Base-by-base conservation (phyloP, 495 filamentous ascomycete species). In the Penicillium lividum region DNA sequence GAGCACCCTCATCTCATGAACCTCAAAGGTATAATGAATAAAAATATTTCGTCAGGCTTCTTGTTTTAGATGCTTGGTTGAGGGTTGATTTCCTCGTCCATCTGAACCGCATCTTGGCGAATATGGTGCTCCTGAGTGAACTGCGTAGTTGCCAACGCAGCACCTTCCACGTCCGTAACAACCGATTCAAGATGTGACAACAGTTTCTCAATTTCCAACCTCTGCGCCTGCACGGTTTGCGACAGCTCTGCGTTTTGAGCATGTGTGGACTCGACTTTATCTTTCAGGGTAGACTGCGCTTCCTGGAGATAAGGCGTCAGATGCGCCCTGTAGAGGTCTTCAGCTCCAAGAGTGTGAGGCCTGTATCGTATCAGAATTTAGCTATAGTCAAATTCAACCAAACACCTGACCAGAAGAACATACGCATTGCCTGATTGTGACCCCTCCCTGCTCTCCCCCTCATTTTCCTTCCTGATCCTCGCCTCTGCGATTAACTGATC, bases 401-500 rank as follows among this genome's bases (percentile, higher is more conserved):
- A 22, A 22, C 22, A 22, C 22, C 2, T 22, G 22, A 22, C 22
- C 1, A 27, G 44, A 30, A 30, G 49, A 62, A 77, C 70, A 54
- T 73, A 82, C 79, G 74, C 68, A 63, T 70, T 62, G 53, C 36
- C 66, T 29, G 44, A 57, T 58, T 53, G 44, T 48, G 16, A 40
- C 3, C 13, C 46, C 7, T 54, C 63, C 9, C 46, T 60, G 56
- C 59, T 64, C 53, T 56, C 64, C 34, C 54, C 67, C 33, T 60
- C 75, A 44, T 67, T 67, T 28, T 77, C 82, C 65, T 80, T 84
- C 62, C 89, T 76, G 58, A 74, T 73, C 60, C 74, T 82, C 28
- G 91, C 93, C 43, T 91, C 91, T 22, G 70, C 77, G 31, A 94
- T 65, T 46, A 96, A 75, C 11, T 76, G 74, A 72, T 98, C 93